Percentiles rank a stretch among this genome's conserved stretches.
phyloP scores from a whole-genome alignment of 345 rosid genomes.

The Crucihimalaya himalaica region DNA sequence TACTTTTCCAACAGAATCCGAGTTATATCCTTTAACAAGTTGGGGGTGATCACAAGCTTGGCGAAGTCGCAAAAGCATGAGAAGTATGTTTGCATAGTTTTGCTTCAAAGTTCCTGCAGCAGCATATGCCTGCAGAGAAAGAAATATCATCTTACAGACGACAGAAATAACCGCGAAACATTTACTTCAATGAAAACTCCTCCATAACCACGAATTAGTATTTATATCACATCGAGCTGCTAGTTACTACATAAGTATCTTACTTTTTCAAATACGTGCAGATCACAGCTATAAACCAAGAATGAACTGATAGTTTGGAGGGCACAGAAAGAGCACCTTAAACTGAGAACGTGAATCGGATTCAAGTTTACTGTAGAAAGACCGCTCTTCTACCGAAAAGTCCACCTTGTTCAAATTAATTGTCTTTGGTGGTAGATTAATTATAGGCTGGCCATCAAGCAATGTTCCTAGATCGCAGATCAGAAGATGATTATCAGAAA shows the following conservation, averaged over 20 bases:
- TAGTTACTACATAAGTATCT: slow-evolving; percentile 2
- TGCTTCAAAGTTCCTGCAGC: slow-evolving; percentile 92
- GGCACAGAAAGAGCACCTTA: slow-evolving; percentile 57
- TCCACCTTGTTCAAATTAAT: slow-evolving; percentile 64
- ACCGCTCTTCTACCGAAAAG: slow-evolving; percentile 81
- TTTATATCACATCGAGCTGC: background rate
- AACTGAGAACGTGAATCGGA: slow-evolving; percentile 77
- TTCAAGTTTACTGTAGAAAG: slow-evolving; percentile 82
- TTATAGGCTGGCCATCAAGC: slow-evolving; percentile 87
- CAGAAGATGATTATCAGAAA: slow-evolving; percentile 29
- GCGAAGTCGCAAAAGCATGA: slow-evolving; percentile 95
- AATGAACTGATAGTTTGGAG: slow-evolving; percentile 13
- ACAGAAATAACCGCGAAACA: slow-evolving; percentile 18
- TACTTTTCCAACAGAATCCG: slow-evolving; percentile 63
- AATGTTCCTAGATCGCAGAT: slow-evolving; percentile 61
- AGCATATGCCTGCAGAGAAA: slow-evolving; percentile 71
- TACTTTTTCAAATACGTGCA: slow-evolving; percentile 5
- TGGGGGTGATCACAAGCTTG: slow-evolving; percentile 97
- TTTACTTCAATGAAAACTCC: slow-evolving; percentile 10
- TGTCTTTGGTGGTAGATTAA: slow-evolving; percentile 78
- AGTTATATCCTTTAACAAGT: slow-evolving; percentile 63
- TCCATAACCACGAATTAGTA: background rate
- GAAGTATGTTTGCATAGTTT: slow-evolving; percentile 94
- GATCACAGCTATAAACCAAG: slow-evolving; percentile 12
- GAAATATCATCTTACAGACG: background rate